Evolutionary conservation across 2,329 filamentous ascomycete genomes (phyloP).

Genomic region (Fusarium fujikuroi): DNA sequence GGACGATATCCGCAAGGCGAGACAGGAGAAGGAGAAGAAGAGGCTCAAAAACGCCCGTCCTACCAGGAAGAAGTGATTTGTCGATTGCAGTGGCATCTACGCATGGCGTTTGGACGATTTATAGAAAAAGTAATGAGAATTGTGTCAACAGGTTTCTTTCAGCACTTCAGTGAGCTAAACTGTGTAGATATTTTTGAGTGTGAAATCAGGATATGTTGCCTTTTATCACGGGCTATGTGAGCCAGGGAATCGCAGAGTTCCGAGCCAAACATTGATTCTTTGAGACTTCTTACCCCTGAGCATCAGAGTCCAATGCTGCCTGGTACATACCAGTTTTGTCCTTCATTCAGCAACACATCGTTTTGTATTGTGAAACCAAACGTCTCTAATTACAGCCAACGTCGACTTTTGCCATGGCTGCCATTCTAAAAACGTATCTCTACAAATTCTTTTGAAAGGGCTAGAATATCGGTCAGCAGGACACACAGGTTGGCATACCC

Average conservation of each 20-base stretch:
- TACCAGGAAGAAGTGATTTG: constrained; percentile 62
- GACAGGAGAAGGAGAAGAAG: constrained; percentile 79
- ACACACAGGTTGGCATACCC: background rate
- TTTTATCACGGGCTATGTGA: background rate
- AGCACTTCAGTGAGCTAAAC: background rate
- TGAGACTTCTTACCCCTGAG: background rate
- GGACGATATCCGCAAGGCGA: constrained; percentile 85
- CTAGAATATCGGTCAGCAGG: background rate
- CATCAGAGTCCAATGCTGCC: background rate
- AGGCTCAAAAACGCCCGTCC: constrained; percentile 91
- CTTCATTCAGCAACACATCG: background rate
- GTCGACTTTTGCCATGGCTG: background rate
- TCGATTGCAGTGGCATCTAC: constrained; percentile 2
- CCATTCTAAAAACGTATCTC: background rate
- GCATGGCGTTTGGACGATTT: constrained; percentile 30
- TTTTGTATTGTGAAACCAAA: background rate
- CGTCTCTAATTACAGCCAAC: background rate
- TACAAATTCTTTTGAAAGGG: background rate
- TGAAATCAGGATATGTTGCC: background rate
- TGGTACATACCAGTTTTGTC: background rate
- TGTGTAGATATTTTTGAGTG: background rate
- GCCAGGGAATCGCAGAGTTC: background rate
- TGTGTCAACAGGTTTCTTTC: background rate
- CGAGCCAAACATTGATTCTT: background rate
- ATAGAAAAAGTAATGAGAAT: constrained; percentile 28